A percentile compares a stretch with the other conserved stretches of the same genome.
Conservation (phyloP, 805 yeast species). For the Starmerella geochares region DNA sequence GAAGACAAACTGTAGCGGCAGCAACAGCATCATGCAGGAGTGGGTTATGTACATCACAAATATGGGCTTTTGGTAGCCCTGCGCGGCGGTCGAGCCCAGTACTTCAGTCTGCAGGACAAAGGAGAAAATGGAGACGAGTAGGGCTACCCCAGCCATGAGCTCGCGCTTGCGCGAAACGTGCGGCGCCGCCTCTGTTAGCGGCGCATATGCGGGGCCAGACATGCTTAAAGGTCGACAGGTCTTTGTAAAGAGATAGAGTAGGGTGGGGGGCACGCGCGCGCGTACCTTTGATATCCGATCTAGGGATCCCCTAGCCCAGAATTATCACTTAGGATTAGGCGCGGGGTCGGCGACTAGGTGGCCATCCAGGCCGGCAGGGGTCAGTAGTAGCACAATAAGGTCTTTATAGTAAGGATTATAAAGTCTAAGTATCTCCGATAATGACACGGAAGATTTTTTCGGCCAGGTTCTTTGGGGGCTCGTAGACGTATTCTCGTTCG, state of each 20-base stretch:
- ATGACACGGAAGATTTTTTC: conserved; percentile 34
- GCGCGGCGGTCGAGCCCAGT: conserved; percentile 55
- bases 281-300: not conserved
- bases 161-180: conserved; percentile 30
- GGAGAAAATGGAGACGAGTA: conserved; percentile 42
- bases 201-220: not conserved
- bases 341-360: too few species aligned
- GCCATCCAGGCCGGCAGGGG: too few species aligned
- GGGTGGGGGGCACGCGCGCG: too few species aligned
- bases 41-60: conserved; percentile 55
- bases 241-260: not conserved
- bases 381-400: too few species aligned
- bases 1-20: conserved; percentile 54
- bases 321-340: too few species aligned
- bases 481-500: conserved; percentile 31
- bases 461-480: conserved; percentile 43
- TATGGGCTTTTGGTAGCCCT: conserved; percentile 58
- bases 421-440: conserved; percentile 19
- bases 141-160: conserved; percentile 39
- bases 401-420: too few species aligned
- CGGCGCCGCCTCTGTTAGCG: not conserved
- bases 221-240: not conserved
- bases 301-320: not conserved
- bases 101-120: conserved; percentile 76
- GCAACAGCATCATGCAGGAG: conserved; percentile 62